A percentile compares a stretch with the other conserved stretches of the same genome.
Evolutionary conservation across 257 asterid genomes (phyloP).

Genomic region (Rubia yunnanensis): DNA sequence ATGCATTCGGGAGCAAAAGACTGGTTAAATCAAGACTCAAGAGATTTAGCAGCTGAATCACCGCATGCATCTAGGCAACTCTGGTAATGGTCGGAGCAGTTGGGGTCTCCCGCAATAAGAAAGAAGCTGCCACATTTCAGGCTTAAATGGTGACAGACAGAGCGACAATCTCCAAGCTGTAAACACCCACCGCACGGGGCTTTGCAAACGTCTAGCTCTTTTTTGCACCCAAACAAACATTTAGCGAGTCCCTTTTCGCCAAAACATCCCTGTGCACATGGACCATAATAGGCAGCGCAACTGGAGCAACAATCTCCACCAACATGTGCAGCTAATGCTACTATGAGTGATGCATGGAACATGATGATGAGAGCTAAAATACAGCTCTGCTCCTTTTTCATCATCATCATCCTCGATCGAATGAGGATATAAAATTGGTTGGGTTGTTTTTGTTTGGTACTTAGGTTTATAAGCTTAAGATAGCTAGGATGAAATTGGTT

Average conservation of each 20-base stretch:
- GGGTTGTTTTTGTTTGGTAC: neutral
- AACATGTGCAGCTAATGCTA: neutral
- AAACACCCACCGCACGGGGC: neutral
- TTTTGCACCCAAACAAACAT: neutral
- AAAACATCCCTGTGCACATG: neutral
- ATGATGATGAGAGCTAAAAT: neutral
- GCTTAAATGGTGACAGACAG: neutral
- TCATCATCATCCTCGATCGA: neutral
- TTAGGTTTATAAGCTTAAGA: neutral
- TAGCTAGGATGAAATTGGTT: too few relatives aligned
- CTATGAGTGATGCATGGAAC: neutral
- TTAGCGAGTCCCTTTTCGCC: neutral
- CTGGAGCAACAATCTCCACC: neutral
- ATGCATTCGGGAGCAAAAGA: neutral
- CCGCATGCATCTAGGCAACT: neutral
- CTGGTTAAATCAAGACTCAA: neutral
- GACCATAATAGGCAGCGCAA: neutral
- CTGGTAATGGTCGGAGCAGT: neutral
- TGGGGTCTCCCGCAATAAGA: neutral
- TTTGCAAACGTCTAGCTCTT: neutral
- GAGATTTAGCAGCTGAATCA: neutral
- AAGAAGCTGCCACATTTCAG: neutral
- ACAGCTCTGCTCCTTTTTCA: neutral
- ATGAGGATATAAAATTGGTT: too few relatives aligned
- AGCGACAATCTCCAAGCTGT: neutral